Evolutionary conservation across 768 basidiomycete genomes (phyloP), one percentile per base, ranked within the genome.

Genomic region (Amyloporia xantha): DNA sequence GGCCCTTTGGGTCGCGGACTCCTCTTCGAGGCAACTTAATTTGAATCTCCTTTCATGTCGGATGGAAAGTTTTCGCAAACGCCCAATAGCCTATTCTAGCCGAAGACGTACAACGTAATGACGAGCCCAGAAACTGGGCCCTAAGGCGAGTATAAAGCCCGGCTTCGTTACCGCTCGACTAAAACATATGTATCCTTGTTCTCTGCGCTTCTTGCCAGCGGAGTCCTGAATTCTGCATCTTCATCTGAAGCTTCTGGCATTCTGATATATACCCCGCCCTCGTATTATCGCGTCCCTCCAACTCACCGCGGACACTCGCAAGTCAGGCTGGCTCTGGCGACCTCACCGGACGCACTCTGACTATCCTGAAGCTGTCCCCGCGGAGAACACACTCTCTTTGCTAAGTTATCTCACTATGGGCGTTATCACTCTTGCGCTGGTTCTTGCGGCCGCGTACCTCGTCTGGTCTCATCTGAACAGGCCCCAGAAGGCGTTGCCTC

Each of bases 401-500:
- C 24, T 45, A 45, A 45, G 17, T 45, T 49, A 49, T 43, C 41
- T 49, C 30, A 39, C 36, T 5, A 50, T 50, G 49, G 49, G 35
- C 28, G 3, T 23, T 38, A 21, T 44, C 9, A 9, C 28, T 10
- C 12, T 38, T 23, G 36, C 19, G 5, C 25, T 50, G 19, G 49
- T 15, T 4, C 36, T 50, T 10, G 45, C 35, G n/a, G 40, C 43
- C 41, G 47, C 33, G 40, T 47, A 52, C 46, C 49, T 47, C 41
- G 38, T 48, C 43, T 53, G 52, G 52, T 42, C 54, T 1, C 49
- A 52, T 15, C 46, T 49, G 7, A 25, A 41, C 35, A 54, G 53
- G 33, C 33, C 51, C 21, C 24, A 36, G 53, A 64, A 65, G 35
- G 69, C 73, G 46, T 64, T 78, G 24, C 84, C 84, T 30, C 84